Percentiles rank a stretch among this genome's conserved stretches.
phyloP scores from a whole-genome alignment of 768 basidiomycete species.

The Termitomyces sp. region DNA sequence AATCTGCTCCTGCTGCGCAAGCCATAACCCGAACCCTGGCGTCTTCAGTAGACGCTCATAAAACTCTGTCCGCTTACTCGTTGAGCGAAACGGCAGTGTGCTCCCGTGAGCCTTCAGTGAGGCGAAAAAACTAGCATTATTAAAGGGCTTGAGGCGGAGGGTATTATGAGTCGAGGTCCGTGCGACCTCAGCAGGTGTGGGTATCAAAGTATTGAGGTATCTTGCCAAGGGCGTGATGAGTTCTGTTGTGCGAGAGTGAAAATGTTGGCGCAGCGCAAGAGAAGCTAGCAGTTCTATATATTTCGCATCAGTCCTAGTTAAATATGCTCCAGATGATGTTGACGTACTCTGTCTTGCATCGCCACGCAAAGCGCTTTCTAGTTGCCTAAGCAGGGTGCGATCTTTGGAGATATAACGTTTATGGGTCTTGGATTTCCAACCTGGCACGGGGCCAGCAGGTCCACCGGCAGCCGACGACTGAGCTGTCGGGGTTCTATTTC shows the following conservation, averaged over 20 bases:
- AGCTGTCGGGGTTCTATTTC: conserved; percentile 11
- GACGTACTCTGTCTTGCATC: conserved; percentile 52
- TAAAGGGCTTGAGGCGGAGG: conserved; percentile 69
- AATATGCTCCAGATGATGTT: background rate
- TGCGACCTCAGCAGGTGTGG: conserved; percentile 57
- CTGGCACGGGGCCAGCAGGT: conserved; percentile 57
- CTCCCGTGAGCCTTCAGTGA: conserved; percentile 72
- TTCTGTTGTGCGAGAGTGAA: conserved; percentile 81
- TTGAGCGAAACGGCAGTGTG: conserved; percentile 72
- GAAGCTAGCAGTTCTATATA: conserved; percentile 58
- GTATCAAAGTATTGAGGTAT: conserved; percentile 87
- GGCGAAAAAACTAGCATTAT: conserved; percentile 62
- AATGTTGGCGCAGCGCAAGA: conserved; percentile 72
- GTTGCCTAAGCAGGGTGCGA: conserved; percentile 62
- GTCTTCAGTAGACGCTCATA: conserved; percentile 77
- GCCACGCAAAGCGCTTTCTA: conserved; percentile 61
- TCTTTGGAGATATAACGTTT: conserved; percentile 88
- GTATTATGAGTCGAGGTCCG: conserved; percentile 26
- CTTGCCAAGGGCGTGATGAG: conserved; percentile 88
- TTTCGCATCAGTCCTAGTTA: background rate
- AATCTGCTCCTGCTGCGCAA: conserved; percentile 72
- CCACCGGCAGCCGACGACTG: conserved; percentile 25
- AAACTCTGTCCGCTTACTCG: conserved; percentile 64
- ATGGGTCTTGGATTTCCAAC: conserved; percentile 79
- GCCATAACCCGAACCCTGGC: conserved; percentile 78